Evolutionary conservation across 2,329 filamentous ascomycete species (phyloP), one percentile per base, ranked within the genome.

Genomic region (Lizonia empirigonia): DNA sequence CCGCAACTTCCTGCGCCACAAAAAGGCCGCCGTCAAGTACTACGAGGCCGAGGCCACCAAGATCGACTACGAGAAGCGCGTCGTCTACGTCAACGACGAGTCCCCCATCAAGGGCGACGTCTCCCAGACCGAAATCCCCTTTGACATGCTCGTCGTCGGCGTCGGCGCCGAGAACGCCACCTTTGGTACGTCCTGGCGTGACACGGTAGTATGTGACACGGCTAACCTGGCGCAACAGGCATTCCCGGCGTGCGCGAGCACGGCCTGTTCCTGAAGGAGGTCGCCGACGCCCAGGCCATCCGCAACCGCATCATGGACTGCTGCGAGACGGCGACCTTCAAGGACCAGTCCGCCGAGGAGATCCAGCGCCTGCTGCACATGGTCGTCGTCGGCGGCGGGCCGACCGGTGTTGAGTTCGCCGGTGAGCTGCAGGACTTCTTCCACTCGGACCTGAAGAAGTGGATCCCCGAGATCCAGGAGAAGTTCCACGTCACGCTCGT

Each of bases 281-380:
- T 99, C 71, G 86, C 84, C 61, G 95, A 99, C 74, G 94, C 94
- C 50, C 94, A 99, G 78, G 85, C 85, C 70, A 99, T 99, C 73
- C 91, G 94, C 71, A 97, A 93, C 82, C 91, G 91, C 77, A 97
- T 99, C 77, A 99, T 99, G 94, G 94, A 99, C 80, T 99, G 94
- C 75, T 92, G 96, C 65, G 94, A 99, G 80, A 97, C 93, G 27
- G 94, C 94, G 44, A 93, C 91, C 56, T 97, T 99, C 87, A 97
- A 97, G 84, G 93, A 91, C 71, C 94, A 99, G 79, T 82, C 84
- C 29, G 79, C 84, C 13, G 90, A 94, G 62, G 95, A 99, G 78
- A 81, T 96, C 71, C 88, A 95, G 80, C 91, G 94, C 63, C 85
- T 99, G 67, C 83, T 99, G 74, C 93, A 97, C 82, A 97, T 97